Evolutionary conservation across 1,284 basidiomycete species (phyloP), one percentile per base, ranked within the genome.

Genomic region (Tilletia indica): DNA sequence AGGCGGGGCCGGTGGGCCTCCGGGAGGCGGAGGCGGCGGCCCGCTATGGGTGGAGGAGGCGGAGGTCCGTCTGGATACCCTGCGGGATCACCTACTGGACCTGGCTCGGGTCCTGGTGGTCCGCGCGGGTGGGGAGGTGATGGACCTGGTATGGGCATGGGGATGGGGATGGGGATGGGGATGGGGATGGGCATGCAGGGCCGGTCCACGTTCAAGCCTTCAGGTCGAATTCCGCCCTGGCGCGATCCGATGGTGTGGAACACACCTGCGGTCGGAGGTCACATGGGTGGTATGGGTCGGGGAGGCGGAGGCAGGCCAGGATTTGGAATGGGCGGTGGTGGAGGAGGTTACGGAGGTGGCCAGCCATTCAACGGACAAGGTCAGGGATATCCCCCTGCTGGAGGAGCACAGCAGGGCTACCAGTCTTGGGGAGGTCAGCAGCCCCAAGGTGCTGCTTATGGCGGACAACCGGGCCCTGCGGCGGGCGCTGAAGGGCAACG

Each of bases 1-100:
- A 86, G 89, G 89, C 54, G 89, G 88, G 68, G 88, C 74, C 3
- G 77, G 78, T 42, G 78, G 76, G 21, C 72, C 68, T 36, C 70
- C 36, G 31, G 14, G 31, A 4, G 61, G 61, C 31, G 36, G 78
- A 14, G 72, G 77, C 6, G 71, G 58, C 66, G 71, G 72, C 19
- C 74, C 14, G 79, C 70, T 14, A 58, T 67, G 6, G 70, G 70
- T 25, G 74, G 63, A 42, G 42, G 56, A 14, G 70, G 71, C 5
- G 72, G 64, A 3, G 72, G 70, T 11, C 73, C 70, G 4, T 69
- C 68, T 1, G 74, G 70, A 19, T 74, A 69, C 6, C 70, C 69
- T 19, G 72, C 71, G 14, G 72, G 70, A 38, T 67, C 68, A 11
- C 68, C 64, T 16, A 56, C n/a, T 31, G 67, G 78, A 47, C 61